phyloP scores from a whole-genome alignment of 1,139 yeast species.

The Pichia inconspicua region DNA sequence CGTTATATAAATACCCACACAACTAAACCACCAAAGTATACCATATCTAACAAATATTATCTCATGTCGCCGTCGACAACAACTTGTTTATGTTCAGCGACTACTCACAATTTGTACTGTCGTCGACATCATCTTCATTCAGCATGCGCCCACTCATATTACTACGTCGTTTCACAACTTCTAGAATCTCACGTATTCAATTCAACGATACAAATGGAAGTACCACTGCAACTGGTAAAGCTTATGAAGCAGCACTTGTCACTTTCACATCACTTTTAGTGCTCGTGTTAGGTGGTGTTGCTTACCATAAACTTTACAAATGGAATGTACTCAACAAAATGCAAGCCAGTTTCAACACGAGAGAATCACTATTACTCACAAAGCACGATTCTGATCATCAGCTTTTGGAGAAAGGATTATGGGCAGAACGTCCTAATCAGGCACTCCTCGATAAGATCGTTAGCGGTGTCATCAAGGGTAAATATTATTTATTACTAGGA shows the following conservation, averaged over 20 bases:
- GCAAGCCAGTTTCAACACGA: slow-evolving; percentile 57
- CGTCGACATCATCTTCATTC: too few relatives aligned
- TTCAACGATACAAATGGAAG: not conserved
- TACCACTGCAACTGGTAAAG: not conserved
- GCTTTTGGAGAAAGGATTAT: slow-evolving; percentile 38
- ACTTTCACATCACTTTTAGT: slow-evolving; percentile 68
- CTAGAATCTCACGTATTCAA: not conserved
- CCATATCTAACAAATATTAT: too few relatives aligned
- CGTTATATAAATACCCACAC: too few relatives aligned
- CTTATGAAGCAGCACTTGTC: slow-evolving; percentile 60
- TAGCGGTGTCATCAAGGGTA: slow-evolving; percentile 53
- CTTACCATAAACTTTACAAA: slow-evolving; percentile 59
- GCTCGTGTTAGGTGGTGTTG: slow-evolving; percentile 62
- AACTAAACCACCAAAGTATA: too few relatives aligned
- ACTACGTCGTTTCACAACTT: not conserved
- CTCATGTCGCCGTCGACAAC: too few relatives aligned
- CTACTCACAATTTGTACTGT: too few relatives aligned
- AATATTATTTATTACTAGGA: slow-evolving; percentile 68
- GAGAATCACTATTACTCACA: slow-evolving; percentile 35
- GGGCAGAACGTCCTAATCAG: slow-evolving; percentile 73
- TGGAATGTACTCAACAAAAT: slow-evolving; percentile 57
- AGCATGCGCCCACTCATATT: not conserved
- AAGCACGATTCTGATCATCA: slow-evolving; percentile 34
- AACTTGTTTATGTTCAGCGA: too few relatives aligned
- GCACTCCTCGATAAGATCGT: slow-evolving; percentile 56